These are phyloP conservation scores for Metarhizium brunneum DNA, from an alignment of 2,329 filamentous ascomycete species.

Conservation along the genomic window DNA sequence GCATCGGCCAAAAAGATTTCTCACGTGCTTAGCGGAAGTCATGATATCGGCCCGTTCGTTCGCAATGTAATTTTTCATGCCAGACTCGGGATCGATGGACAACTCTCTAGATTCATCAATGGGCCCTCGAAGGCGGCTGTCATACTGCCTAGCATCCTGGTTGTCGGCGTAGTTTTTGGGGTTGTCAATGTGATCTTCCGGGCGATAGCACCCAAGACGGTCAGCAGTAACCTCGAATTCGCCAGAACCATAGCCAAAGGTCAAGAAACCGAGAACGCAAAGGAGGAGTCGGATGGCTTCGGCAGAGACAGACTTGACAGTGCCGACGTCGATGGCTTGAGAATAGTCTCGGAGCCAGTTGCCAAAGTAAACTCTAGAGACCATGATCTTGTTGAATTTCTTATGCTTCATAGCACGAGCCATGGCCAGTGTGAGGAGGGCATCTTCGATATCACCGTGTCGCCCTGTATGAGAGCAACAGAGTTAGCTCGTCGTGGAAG, in stretches of 20 bases:
- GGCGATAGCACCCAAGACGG: conserved; percentile 72
- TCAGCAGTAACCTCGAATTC: conserved; percentile 82
- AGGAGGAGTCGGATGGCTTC: conserved; percentile 86
- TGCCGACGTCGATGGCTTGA: conserved; percentile 87
- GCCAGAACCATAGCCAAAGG: conserved; percentile 73
- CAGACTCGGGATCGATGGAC: conserved; percentile 63
- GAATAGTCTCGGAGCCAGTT: conserved; percentile 94
- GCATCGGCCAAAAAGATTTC: conserved; percentile 60
- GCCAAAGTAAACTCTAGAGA: conserved; percentile 88
- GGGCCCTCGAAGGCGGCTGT: conserved; percentile 70
- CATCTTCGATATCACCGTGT: conserved; percentile 90
- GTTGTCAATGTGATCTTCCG: conserved; percentile 69
- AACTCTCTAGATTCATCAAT: conserved; percentile 73
- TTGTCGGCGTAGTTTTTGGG: conserved; percentile 87
- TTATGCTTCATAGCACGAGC: conserved; percentile 48
- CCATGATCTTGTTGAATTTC: conserved; percentile 81
- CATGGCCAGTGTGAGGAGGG: conserved; percentile 62
- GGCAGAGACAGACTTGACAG: conserved; percentile 80
- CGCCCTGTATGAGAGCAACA: conserved; percentile 43
- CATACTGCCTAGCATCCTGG: conserved; percentile 72
- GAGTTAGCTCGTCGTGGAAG: not conserved
- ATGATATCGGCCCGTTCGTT: conserved; percentile 71
- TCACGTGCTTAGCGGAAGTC: conserved; percentile 71
- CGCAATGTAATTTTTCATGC: conserved; percentile 91
- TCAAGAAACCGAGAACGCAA: conserved; percentile 84